Base-by-base conservation (phyloP, 257 asterid species). In the Solanum pimpinellifolium region DNA sequence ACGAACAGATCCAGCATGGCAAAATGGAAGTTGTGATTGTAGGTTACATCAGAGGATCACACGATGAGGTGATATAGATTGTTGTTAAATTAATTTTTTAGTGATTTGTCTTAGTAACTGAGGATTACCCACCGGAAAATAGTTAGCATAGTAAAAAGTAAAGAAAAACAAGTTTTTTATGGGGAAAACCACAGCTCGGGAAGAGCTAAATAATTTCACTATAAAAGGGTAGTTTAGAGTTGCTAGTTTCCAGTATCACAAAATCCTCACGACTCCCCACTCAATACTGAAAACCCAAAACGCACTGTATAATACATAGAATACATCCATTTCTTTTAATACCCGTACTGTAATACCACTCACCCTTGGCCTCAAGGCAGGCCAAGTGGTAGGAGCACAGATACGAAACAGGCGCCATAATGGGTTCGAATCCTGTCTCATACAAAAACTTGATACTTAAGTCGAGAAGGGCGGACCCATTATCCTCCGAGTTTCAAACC, bases 1-100 rank as follows among this genome's bases (percentile, higher is more conserved):
- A 87, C 5, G 91, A 70, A 35, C 70, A 85, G 86, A 37, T 73
- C 42, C 6, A 89, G 39, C 94, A 91, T 76, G 59, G 85, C 65
- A 86, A 91, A 86, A 90, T 94, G 92, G 93, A 94, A 91, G 62
- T 95, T 88, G 70, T 92, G 87, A 84, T 96, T 18, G 94, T 92
- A 74, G 99, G 97, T 85, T 94, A 91, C 93, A 91, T 94, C 90
- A 91, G 92, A 88, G 92, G 96, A 89, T 88, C 93, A 44, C 39
- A 49, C 49, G 27, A 41, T 84, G 88, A 72, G 95, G 98, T 96
- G 93, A 91, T 59, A 49, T 29, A 80, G 12, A 80, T 27, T 29
- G 66, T 47, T 80, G 25, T 80, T 41, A 21, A 75, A 47, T 80
- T 80, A 80, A 21, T 80, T 80, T 46, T 59, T 3, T 11, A 47